Evolutionary conservation across 257 asterid species (phyloP).

Genomic region (Nicotiana sylvestris): DNA sequence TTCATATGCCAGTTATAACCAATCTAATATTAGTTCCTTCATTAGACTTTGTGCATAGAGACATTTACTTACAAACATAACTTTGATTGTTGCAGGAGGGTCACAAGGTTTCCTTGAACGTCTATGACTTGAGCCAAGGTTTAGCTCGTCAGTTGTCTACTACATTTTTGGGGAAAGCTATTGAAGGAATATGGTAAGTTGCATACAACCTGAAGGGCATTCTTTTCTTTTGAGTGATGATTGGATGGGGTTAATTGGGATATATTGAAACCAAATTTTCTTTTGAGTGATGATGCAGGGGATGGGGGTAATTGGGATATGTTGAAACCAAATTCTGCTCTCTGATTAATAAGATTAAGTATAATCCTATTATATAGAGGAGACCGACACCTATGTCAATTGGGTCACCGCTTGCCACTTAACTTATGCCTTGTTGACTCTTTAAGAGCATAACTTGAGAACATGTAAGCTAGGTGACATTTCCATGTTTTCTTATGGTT

Average conservation of each 20-base stretch:
- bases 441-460: neutral
- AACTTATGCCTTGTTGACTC: neutral
- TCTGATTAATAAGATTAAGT: neutral
- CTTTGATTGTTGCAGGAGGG: conserved; percentile 58
- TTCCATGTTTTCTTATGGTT: neutral
- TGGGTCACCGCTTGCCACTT: neutral
- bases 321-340: too few relatives aligned
- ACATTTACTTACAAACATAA: neutral
- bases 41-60: neutral
- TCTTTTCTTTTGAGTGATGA: neutral
- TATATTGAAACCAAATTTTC: too few relatives aligned
- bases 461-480: neutral
- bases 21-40: neutral
- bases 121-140: conserved; percentile 94
- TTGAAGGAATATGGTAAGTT: conserved; percentile 90
- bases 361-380: neutral
- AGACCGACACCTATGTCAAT: neutral
- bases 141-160: conserved; percentile 83
- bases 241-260: neutral
- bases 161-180: conserved; percentile 77
- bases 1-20: neutral
- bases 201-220: neutral
- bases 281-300: too few relatives aligned
- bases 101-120: conserved; percentile 71
- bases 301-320: too few relatives aligned